Evolutionary conservation across 352 stramenopile genomes (phyloP).

Genomic region (Pythium aristosporum): DNA sequence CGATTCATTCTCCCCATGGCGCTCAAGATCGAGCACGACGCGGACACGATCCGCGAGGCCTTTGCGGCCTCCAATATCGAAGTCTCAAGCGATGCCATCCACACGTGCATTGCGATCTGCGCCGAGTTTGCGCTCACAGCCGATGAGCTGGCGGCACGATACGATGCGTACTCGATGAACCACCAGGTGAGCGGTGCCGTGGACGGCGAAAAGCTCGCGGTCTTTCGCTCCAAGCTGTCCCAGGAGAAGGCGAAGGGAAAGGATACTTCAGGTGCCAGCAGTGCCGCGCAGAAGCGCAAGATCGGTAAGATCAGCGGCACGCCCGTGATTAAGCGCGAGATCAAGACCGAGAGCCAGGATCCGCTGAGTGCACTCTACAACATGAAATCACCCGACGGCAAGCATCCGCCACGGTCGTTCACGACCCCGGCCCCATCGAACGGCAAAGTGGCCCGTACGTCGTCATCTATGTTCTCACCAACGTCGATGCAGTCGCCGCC

Average conservation of each 20-base stretch:
- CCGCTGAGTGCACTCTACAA: conserved; percentile 66
- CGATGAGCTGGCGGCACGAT: conserved; percentile 75
- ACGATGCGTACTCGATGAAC: conserved; percentile 88
- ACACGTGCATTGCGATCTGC: conserved; percentile 67
- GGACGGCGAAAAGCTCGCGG: conserved; percentile 53
- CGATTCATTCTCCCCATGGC: conserved; percentile 7
- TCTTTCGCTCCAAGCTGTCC: conserved; percentile 69
- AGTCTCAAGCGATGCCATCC: conserved; percentile 63
- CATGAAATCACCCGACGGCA: conserved; percentile 73
- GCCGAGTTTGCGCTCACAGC: conserved; percentile 75
- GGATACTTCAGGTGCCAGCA: conserved; percentile 16
- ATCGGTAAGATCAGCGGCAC: conserved; percentile 44
- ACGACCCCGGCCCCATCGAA: conserved; percentile 49
- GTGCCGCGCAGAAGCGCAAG: conserved; percentile 45
- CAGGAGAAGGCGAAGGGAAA: conserved; percentile 55
- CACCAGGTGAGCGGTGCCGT: conserved; percentile 62
- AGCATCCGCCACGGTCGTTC: conserved; percentile 58
- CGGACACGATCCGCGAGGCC: conserved; percentile 56
- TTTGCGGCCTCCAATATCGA: conserved; percentile 78
- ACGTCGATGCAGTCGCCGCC: conserved; percentile 72
- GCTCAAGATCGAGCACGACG: conserved; percentile 55
- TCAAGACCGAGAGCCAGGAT: conserved; percentile 46
- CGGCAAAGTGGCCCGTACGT: conserved; percentile 63
- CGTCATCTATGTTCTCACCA: conserved; percentile 69
- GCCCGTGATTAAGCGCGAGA: conserved; percentile 71